A percentile compares a stretch with the other conserved stretches of the same genome.
Evolutionary conservation across 169 alveolate genomes (phyloP).

Genomic region (Cryptosporidium felis): DNA sequence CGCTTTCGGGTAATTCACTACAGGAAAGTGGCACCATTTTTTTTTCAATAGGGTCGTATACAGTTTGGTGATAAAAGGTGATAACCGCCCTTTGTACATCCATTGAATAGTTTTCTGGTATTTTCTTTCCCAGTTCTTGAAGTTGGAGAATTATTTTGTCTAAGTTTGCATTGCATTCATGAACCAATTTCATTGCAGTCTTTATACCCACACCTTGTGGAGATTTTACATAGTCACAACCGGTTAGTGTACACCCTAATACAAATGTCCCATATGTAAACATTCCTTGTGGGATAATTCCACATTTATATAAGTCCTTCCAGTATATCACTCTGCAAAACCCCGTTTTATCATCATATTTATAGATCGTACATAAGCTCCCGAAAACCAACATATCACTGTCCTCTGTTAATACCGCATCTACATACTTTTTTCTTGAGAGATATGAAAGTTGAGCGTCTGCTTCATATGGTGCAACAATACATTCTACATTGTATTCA

Average conservation of each 20-base stretch:
- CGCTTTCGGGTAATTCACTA: slow-evolving; percentile 1
- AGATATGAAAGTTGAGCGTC: slow-evolving; percentile 97
- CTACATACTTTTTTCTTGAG: slow-evolving; percentile 87
- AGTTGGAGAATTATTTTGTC: slow-evolving; percentile 38
- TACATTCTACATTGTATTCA: slow-evolving; percentile 82
- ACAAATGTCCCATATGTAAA: slow-evolving; percentile 75
- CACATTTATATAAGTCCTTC: slow-evolving; percentile 68
- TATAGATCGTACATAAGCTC: slow-evolving; percentile 81
- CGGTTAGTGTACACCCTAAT: slow-evolving; percentile 80
- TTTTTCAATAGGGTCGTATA: slow-evolving; percentile 19
- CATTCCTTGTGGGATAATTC: slow-evolving; percentile 65
- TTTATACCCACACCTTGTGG: slow-evolving; percentile 83
- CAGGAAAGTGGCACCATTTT: slow-evolving; percentile 63
- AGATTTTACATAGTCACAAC: slow-evolving; percentile 85
- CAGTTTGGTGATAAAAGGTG: slow-evolving; percentile 65
- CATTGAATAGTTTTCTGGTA: slow-evolving; percentile 11
- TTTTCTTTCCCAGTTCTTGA: slow-evolving; percentile 33
- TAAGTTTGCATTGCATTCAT: slow-evolving; percentile 59
- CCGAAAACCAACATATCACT: slow-evolving; percentile 94
- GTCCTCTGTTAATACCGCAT: slow-evolving; percentile 90
- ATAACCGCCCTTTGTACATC: slow-evolving; percentile 49
- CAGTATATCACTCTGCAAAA: slow-evolving; percentile 70
- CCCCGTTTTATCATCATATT: slow-evolving; percentile 77
- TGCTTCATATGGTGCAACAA: slow-evolving; percentile 99
- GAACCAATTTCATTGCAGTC: slow-evolving; percentile 79